Conservation (phyloP, 2,329 filamentous ascomycete genomes). For the Leptographium lundbergii region DNA sequence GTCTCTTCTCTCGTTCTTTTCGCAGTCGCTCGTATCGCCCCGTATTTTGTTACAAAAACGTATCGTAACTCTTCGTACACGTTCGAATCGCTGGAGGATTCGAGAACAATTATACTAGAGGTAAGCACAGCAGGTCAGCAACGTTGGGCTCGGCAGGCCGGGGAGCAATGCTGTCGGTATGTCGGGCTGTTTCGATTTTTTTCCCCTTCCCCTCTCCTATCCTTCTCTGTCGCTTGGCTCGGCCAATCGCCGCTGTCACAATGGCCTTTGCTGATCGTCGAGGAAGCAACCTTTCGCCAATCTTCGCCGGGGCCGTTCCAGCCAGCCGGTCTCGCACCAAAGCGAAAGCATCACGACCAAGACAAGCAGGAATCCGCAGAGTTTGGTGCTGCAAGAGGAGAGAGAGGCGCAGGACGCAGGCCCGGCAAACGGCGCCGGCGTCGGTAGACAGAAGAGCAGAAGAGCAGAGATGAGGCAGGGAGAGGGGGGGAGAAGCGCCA, state of each 20-base stretch:
- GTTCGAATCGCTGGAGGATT: constrained; percentile 5
- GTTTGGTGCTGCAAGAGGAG: neutral
- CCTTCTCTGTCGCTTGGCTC: neutral
- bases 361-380: neutral
- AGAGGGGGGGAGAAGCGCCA: neutral
- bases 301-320: neutral
- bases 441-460: neutral
- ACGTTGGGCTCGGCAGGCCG: neutral
- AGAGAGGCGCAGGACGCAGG: neutral
- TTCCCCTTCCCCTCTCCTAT: neutral
- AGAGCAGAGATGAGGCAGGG: neutral
- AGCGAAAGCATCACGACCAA: neutral
- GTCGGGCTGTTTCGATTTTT: neutral
- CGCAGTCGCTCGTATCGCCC: constrained; percentile 5
- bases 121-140: neutral
- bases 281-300: neutral
- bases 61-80: constrained; percentile 13
- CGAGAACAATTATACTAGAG: constrained; percentile 6
- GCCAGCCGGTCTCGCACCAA: neutral
- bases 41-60: constrained; percentile 12
- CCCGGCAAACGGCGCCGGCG: neutral
- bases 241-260: neutral
- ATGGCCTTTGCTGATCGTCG: neutral
- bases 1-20: neutral
- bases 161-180: neutral